Percentiles rank a stretch among this genome's conserved stretches.
These are phyloP conservation scores for Talaromyces sp. DNA, from an alignment of 2,329 filamentous ascomycete genomes.

Conservation along the genomic window DNA sequence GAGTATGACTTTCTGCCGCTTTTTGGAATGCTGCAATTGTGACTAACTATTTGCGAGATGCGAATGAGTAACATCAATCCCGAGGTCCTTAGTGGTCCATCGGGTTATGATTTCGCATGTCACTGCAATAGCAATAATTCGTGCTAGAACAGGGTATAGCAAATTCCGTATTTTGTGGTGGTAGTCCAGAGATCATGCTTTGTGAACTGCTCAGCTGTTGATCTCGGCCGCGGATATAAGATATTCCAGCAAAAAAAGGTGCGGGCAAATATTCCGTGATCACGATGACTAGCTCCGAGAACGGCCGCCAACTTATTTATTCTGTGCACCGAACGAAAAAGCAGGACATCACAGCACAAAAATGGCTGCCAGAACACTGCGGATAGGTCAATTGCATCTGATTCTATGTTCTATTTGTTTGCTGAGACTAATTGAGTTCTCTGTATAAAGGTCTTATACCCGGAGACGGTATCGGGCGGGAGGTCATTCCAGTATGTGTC, in stretches of 20 bases:
- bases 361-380: conserved; percentile 60
- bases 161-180: no score
- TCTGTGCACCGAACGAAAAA: conserved; percentile 27
- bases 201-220: no score
- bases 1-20: no score
- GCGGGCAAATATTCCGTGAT: conserved; percentile 4
- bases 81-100: conserved; percentile 2
- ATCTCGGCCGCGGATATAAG: conserved; percentile 6
- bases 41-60: no score
- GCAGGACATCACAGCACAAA: conserved; percentile 23
- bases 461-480: conserved; percentile 95
- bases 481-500: conserved; percentile 74
- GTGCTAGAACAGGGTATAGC: conserved; percentile 5
- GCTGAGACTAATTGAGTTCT: conserved; percentile 16
- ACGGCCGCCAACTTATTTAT: neutral
- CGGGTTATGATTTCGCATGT: conserved; percentile 2
- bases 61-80: neutral
- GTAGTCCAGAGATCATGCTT: no score
- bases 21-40: no score
- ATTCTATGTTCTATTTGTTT: conserved; percentile 1
- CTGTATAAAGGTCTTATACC: conserved; percentile 73
- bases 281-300: conserved; percentile 11
- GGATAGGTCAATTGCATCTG: conserved; percentile 54
- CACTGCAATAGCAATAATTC: neutral
- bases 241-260: conserved; percentile 10